These are phyloP conservation scores for Hypoxylon perforatum DNA, from an alignment of 495 filamentous ascomycete species.

Conservation along the genomic window DNA sequence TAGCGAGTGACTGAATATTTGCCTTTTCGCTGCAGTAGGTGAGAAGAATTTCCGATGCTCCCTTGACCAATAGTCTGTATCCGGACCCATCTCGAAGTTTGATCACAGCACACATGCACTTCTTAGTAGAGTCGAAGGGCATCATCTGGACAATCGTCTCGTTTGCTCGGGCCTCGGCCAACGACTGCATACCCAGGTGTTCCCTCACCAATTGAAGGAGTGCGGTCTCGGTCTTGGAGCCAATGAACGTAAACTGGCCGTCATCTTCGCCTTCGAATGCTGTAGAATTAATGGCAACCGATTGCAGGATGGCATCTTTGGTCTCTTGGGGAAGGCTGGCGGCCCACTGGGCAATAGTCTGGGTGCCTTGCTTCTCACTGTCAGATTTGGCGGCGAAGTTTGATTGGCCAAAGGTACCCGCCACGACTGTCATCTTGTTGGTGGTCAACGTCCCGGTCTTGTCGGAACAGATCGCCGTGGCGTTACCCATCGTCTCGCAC, in stretches of 20 bases:
- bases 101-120: conserved; percentile 78
- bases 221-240: conserved; percentile 82
- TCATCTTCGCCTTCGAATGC: conserved; percentile 77
- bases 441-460: conserved; percentile 86
- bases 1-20: conserved; percentile 31
- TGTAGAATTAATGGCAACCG: conserved; percentile 78
- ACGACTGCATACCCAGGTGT: conserved; percentile 69
- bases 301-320: conserved; percentile 68
- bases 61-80: conserved; percentile 76
- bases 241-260: conserved; percentile 69
- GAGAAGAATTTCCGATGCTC: conserved; percentile 77
- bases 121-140: conserved; percentile 75
- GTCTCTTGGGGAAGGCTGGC: conserved; percentile 62
- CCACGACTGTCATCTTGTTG: conserved; percentile 80
- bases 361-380: conserved; percentile 33
- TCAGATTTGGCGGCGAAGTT: conserved; percentile 66
- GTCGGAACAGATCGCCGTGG: conserved; percentile 85
- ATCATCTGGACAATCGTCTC: conserved; percentile 68
- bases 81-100: conserved; percentile 53
- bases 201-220: conserved; percentile 72
- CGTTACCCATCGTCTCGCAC: conserved; percentile 90
- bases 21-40: conserved; percentile 63
- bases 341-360: conserved; percentile 68
- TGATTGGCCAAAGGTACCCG: conserved; percentile 72
- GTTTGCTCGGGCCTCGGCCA: conserved; percentile 68